These are phyloP conservation scores for Amylocystis lapponica DNA, from an alignment of 768 basidiomycete species.

Conservation along the genomic window DNA sequence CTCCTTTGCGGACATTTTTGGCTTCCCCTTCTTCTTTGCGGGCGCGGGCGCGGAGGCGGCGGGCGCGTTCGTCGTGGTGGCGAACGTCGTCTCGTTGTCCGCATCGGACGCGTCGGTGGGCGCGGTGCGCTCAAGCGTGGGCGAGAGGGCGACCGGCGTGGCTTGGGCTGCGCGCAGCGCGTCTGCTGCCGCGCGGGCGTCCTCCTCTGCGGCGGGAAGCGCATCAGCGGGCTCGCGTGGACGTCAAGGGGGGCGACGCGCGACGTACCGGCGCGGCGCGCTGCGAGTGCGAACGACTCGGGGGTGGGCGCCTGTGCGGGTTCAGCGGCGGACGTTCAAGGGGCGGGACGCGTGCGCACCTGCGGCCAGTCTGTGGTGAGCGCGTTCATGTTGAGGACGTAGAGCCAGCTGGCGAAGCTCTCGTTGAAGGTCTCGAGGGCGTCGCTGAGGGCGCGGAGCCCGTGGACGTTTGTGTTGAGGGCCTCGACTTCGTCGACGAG, in stretches of 20 bases:
- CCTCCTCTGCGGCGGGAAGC: constrained; percentile 41
- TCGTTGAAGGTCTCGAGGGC: constrained; percentile 87
- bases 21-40: constrained; percentile 53
- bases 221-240: neutral
- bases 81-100: constrained; percentile 21
- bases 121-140: constrained; percentile 23
- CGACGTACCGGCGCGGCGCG: constrained; percentile 51
- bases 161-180: constrained; percentile 36
- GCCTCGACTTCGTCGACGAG: constrained; percentile 85
- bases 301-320: constrained; percentile 15
- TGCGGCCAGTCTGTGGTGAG: constrained; percentile 92
- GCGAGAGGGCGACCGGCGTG: constrained; percentile 23
- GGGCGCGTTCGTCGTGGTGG: constrained; percentile 36
- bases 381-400: constrained; percentile 91
- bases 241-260: constrained; percentile 1
- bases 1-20: constrained; percentile 70
- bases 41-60: constrained; percentile 32
- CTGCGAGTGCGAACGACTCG: constrained; percentile 44
- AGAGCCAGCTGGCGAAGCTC: constrained; percentile 86
- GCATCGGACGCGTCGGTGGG: constrained; percentile 31
- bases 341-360: constrained; percentile 16
- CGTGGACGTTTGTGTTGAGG: constrained; percentile 69
- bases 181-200: constrained; percentile 51
- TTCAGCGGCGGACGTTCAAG: no score
- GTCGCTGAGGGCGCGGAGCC: constrained; percentile 63